Base-by-base conservation (phyloP, 768 basidiomycete species). In the Podaxis mareebaensis region DNA sequence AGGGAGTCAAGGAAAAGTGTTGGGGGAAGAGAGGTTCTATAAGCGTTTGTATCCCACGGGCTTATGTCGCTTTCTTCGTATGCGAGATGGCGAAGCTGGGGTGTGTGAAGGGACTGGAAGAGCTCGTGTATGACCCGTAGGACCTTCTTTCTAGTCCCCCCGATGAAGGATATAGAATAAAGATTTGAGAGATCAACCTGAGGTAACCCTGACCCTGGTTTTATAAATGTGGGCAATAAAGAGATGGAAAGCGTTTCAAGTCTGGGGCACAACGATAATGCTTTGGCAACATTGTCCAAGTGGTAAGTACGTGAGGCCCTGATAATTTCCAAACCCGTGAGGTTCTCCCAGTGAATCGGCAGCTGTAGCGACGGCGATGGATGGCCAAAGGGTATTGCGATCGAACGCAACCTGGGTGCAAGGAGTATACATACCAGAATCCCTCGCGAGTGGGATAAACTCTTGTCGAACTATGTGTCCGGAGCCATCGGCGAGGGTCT, bases 71-170 rank as follows among this genome's bases (percentile, higher is more conserved):
- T 20, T 51, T 51, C 20, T 28, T 51, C 24, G 49, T 26, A 51
- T n/a, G 17, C n/a, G 6, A 52, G 22, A 53, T 54, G 60, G 20
- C 60, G 52, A 36, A 61, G 60, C 24, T 10, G 8, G 15, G 60
- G 52, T 1, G 51, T 20, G 39, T 40, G 52, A 13, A 61, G 22
- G 13, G 6, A 38, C 24, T 12, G 30, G 4, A 61, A 52, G 6
- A 61, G 17, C 12, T n/a, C 3, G n/a, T 11, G 20, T 12, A 12
- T 60, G 24, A 4, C 8, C 4, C 28, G 28, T 5, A 28, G 28
- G 28, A 28, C 28, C 5, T 2, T 4, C 13, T 10, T 7, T 52
- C 24, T 12, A 1, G 7, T 17, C 2, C 26, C 33, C 3, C 38
- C 33, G 15, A 15, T 39, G 8, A 60, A 20, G 4, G 59, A 52